Evolutionary conservation across 2,329 filamentous ascomycete species (phyloP), one percentile per base, ranked within the genome.

Genomic region (Fusarium udum): DNA sequence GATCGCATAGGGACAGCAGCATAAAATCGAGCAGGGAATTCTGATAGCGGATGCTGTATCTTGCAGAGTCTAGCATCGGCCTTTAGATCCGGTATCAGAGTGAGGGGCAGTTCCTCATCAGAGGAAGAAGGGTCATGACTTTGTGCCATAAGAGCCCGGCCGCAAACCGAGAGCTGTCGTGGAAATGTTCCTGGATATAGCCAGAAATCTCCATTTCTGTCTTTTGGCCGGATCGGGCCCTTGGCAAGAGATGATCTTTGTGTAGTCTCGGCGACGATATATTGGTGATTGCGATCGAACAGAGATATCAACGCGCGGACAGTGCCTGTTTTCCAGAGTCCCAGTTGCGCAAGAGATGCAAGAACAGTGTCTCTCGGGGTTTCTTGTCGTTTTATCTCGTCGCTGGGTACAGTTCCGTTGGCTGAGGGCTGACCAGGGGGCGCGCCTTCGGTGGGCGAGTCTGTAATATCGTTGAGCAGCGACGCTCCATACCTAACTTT

Each of bases 221-320:
- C 46, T 56, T 18, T 60, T 22, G 24, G 66, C 53, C 16, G 57
- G n/a, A 59, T 62, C 1, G 78, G 61, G 4, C 65, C 61, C 13
- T 87, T 75, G 1, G 81, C 82, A n/a, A 84, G 78, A 1, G 80
- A 80, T 8, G 80, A 81, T 31, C n/a, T 40, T 28, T 55, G 58
- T 3, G 85, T 86, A 9, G 86, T 84, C 71, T 89, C 87, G 59
- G 86, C 85, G 28, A 89, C 78, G 32, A 89, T 79, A 61, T 87
- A 83, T 67, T 89, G 86, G 61, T 82, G 77, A 14, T 80, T 79
- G 4, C 78, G 79, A 73, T 87, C 87, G 68, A 89, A 88, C 24
- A 89, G 79, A 6, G 87, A 88, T 61, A 89, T 82, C n/a, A 88
- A 67, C 24, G 81, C 79, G 40, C 86, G 82, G 31, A 80, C 77